Base-by-base conservation (phyloP, 2,329 filamentous ascomycete species). In the Fusarium stilboides region DNA sequence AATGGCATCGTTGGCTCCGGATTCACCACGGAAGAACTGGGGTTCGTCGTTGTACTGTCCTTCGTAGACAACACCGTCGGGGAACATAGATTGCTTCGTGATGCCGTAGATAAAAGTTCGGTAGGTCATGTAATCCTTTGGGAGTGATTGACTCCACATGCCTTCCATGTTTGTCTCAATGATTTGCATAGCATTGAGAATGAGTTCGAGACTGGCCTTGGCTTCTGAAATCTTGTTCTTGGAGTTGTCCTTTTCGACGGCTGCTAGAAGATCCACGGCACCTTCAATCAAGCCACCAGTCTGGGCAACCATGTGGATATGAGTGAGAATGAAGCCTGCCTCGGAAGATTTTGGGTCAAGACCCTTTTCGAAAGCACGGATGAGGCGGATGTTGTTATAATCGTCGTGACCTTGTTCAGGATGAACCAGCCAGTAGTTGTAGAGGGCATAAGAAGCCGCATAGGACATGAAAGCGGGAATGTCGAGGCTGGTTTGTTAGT, bases 71-170 rank as follows among this genome's bases (percentile, higher is more conserved):
- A 98, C 95, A 10, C 95, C 95, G 68, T 94, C 85, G 10, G 94
- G 94, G 80, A 98, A 98, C 94, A 98, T 97, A 75, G 89, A 91
- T 81, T 98, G 94, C 47, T 89, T 92, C 2, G 94, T 97, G 80
- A 98, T 97, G 73, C 95, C 95, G 77, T 97, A 97, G 82, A 98
- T 98, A 84, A 98, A 98, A 13, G 95, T 97, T 40, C 94, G 92
- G 88, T 97, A 98, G 72, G 88, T 91, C 62, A 92, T 93, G 82
- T 98, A 98, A 71, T 94, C 89, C 19, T 87, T 86, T 4, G 94
- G 94, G 73, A 92, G 92, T 57, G 92, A 96, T 79, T 94, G 93
- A 63, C 86, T 87, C 95, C 94, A 98, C 95, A 98, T 98, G 24
- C 84, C 87, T 77, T 96, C 93, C 93, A 97, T 97, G 66, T 91